Evolutionary conservation across 2,329 filamentous ascomycete species (phyloP).

Genomic region (Leptographium galeiforme): DNA sequence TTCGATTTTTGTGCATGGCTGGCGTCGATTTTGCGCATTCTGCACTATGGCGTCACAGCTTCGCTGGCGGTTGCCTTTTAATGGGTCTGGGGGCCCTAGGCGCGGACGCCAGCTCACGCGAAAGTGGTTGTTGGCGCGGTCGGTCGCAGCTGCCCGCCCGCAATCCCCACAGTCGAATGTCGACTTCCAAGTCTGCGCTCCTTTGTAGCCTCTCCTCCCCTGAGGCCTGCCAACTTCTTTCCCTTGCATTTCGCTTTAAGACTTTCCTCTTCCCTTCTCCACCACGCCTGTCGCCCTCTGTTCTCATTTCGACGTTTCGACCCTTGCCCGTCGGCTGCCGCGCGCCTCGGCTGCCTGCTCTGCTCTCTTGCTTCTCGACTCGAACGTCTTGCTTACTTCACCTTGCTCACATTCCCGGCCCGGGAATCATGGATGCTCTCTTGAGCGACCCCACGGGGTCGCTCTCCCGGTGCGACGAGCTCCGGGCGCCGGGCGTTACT

Average conservation of each 20-base stretch:
- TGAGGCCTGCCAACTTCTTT: too few species aligned
- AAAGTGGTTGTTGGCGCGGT: not conserved
- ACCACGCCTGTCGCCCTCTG: too few species aligned
- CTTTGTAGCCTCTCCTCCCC: too few species aligned
- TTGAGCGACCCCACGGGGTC: conserved; percentile 11
- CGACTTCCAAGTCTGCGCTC: not conserved
- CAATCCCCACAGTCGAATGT: not conserved
- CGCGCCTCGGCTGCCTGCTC: not conserved
- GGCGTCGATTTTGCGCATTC: not conserved
- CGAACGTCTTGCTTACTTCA: not conserved
- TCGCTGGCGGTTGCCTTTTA: not conserved
- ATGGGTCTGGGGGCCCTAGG: not conserved
- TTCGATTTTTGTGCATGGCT: not conserved
- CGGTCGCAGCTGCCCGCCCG: not conserved
- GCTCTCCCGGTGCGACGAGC: conserved; percentile 32
- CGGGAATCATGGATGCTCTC: conserved; percentile 19
- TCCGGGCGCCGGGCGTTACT: conserved; percentile 38
- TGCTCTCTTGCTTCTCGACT: not conserved
- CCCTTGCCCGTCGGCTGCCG: too few species aligned
- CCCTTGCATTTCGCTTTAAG: too few species aligned
- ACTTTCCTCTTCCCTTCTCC: too few species aligned
- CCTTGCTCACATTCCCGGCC: not conserved
- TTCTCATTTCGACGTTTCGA: too few species aligned
- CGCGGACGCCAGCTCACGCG: not conserved
- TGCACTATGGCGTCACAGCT: conserved; percentile 9